These are phyloP conservation scores for Talaromyces borbonicus DNA, from an alignment of 495 filamentous ascomycete species.

Conservation along the genomic window DNA sequence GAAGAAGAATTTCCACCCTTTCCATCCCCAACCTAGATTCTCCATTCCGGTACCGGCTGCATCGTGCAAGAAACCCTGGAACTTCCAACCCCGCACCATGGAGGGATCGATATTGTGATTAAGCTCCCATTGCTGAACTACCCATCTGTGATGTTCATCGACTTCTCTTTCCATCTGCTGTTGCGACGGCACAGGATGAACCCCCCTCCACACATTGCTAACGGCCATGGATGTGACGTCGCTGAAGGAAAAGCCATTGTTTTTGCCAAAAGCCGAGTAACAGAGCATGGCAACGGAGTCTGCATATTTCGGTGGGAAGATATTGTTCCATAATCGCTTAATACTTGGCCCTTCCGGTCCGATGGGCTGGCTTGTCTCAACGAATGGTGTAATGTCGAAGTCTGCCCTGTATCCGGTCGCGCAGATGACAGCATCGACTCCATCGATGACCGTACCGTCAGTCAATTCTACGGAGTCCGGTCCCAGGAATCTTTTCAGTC, in stretches of 20 bases:
- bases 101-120: slow-evolving; percentile 7
- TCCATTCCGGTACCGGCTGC: slow-evolving; percentile 30
- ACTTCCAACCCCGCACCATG: slow-evolving; percentile 15
- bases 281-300: slow-evolving; percentile 17
- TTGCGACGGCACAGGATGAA: slow-evolving; percentile 12
- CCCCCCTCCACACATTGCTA: slow-evolving; percentile 18
- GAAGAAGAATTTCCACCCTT: slow-evolving; percentile 22
- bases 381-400: neutral
- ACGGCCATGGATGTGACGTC: slow-evolving; percentile 26
- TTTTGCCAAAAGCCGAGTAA: slow-evolving; percentile 10
- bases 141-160: slow-evolving; percentile 22
- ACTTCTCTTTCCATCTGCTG: slow-evolving; percentile 19
- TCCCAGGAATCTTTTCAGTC: slow-evolving; percentile 1
- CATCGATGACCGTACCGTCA: slow-evolving; percentile 22
- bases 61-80: slow-evolving; percentile 22
- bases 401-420: slow-evolving; percentile 24
- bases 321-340: slow-evolving; percentile 22
- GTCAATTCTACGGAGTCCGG: slow-evolving; percentile 18
- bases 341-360: neutral
- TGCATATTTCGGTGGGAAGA: slow-evolving; percentile 25
- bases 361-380: slow-evolving; percentile 1
- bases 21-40: slow-evolving; percentile 24
- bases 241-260: slow-evolving; percentile 20
- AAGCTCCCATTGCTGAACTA: slow-evolving; percentile 7
- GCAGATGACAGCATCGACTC: slow-evolving; percentile 26